These are phyloP conservation scores for Elaphomyces granulatus DNA, from an alignment of 495 filamentous ascomycete species.

Conservation along the genomic window DNA sequence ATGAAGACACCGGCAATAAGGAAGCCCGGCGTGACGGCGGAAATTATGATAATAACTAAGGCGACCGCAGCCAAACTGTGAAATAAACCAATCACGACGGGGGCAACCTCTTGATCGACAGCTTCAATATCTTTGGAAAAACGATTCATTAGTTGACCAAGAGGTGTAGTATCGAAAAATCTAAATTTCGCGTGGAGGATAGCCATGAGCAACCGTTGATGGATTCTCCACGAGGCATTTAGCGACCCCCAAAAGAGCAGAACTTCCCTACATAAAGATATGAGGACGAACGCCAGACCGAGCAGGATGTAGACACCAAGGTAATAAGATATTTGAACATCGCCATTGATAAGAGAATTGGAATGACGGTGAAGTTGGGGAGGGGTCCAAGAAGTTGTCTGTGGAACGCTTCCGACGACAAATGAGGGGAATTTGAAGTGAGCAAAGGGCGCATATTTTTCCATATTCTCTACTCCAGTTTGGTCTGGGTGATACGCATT, in stretches of 20 bases:
- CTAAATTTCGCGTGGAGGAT: constrained; percentile 84
- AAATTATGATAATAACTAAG: constrained; percentile 85
- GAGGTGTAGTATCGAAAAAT: constrained; percentile 95
- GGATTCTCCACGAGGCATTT: constrained; percentile 73
- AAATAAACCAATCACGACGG: constrained; percentile 67
- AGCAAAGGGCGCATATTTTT: constrained; percentile 27
- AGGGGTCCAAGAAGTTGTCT: constrained; percentile 17
- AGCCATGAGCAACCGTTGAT: constrained; percentile 60
- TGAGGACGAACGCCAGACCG: constrained; percentile 52
- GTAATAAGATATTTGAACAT: constrained; percentile 75
- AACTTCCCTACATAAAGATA: constrained; percentile 66
- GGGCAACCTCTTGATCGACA: constrained; percentile 90
- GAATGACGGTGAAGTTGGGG: constrained; percentile 18
- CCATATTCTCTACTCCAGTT: constrained; percentile 13
- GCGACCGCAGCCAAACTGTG: constrained; percentile 58
- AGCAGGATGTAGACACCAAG: constrained; percentile 69
- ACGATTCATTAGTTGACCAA: constrained; percentile 95
- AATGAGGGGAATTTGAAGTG: constrained; percentile 30
- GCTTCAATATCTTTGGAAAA: constrained; percentile 97
- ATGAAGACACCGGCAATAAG: constrained; percentile 81
- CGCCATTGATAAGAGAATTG: constrained; percentile 13
- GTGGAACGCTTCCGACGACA: constrained; percentile 26
- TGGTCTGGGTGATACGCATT: constrained; percentile 39
- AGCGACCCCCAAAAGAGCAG: constrained; percentile 89
- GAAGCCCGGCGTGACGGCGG: constrained; percentile 83